Evolutionary conservation across 495 filamentous ascomycete species (phyloP), one percentile per base, ranked within the genome.

Genomic region (Cercophora sp.): DNA sequence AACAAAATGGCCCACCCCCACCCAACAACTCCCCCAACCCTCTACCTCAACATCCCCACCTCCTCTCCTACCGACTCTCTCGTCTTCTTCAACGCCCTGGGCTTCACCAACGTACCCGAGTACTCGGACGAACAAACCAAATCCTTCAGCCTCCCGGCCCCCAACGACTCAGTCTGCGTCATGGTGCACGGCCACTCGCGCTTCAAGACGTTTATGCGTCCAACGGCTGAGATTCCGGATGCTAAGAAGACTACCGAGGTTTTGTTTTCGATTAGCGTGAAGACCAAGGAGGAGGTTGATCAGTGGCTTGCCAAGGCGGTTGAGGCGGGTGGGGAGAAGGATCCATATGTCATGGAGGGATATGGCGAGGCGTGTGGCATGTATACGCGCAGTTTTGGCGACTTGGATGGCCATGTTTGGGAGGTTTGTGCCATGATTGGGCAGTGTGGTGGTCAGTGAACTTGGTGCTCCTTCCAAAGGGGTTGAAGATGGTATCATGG

Each of bases 381-480:
- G 56, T 60, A 63, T 19, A 32, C 35, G 15, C 31, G 60, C 15
- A 63, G 60, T 36, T 63, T 57, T 46, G 51, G 37, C 13, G 57
- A 63, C 23, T 13, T 56, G 48, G 60, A 60, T 39, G 60, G 60
- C 11, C 60, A 63, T 50, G 49, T 60, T 0, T 60, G 60, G 60
- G 60, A 63, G 48, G 51, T 43, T 3, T 27, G 40, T 13, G 35
- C 42, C 4, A 59, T 62, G 60, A n/a, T n/a, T n/a, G n/a, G n/a
- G n/a, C n/a, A n/a, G n/a, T n/a, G n/a, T n/a, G n/a, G n/a, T n/a
- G n/a, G n/a, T n/a, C n/a, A n/a, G n/a, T n/a, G n/a, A n/a, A n/a
- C n/a, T n/a, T n/a, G n/a, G n/a, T n/a, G n/a, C n/a, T n/a, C n/a
- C n/a, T n/a, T n/a, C n/a, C n/a, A n/a, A n/a, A n/a, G n/a, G n/a